Conservation (phyloP, 805 yeast species). For the Yarrowia sp. region DNA sequence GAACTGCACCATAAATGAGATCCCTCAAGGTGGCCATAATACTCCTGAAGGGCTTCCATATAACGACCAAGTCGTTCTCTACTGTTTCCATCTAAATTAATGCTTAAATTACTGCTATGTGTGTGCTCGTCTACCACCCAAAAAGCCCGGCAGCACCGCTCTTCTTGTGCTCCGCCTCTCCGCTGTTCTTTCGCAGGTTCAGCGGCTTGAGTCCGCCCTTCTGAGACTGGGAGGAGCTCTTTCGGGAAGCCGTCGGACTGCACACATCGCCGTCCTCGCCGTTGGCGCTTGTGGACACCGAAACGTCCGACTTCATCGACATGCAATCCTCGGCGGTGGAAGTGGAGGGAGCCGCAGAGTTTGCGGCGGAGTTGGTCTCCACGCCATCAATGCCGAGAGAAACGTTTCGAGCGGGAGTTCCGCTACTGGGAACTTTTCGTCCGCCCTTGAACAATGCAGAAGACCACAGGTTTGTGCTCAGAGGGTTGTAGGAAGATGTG, state of each 20-base stretch:
- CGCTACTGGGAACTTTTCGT: neutral
- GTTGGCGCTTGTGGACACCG: constrained; percentile 9
- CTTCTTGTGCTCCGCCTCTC: constrained; percentile 20
- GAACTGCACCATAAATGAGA: too few species aligned
- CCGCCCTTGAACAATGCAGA: constrained; percentile 31
- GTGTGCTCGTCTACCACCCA: constrained; percentile 29
- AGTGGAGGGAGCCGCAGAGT: constrained; percentile 30
- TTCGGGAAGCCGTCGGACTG: constrained; percentile 25
- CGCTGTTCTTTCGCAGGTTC: constrained; percentile 30
- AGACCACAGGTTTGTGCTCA: constrained; percentile 37
- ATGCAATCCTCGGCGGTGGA: constrained; percentile 34
- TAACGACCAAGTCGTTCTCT: neutral
- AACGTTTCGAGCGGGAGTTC: constrained; percentile 12
- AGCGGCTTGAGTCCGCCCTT: constrained; percentile 31
- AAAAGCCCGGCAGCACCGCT: constrained; percentile 25
- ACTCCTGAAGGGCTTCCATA: too few species aligned
- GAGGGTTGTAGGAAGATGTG: constrained; percentile 24
- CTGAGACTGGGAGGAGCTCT: constrained; percentile 21
- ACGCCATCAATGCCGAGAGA: constrained; percentile 37
- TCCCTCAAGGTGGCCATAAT: too few species aligned
- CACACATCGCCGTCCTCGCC: constrained; percentile 23
- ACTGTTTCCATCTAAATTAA: constrained; percentile 3
- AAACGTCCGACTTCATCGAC: constrained; percentile 33
- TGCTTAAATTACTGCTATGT: constrained; percentile 23
- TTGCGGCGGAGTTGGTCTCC: constrained; percentile 29